Evolutionary conservation across 106 monocot genomes (phyloP).

Genomic region (Alisma plantagoaquatica): DNA sequence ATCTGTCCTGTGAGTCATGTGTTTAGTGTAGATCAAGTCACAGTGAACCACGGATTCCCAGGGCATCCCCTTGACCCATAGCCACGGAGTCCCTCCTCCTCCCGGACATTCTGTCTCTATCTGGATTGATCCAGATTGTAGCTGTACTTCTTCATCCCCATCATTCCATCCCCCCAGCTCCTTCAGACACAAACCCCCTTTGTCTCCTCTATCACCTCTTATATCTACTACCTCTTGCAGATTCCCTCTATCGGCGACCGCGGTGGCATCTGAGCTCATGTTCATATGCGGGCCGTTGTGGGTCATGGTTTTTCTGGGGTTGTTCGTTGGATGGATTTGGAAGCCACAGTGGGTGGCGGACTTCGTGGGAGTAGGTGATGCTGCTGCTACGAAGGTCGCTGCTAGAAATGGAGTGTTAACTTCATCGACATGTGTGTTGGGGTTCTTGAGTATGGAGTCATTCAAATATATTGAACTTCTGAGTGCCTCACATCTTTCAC

Average conservation of each 20-base stretch:
- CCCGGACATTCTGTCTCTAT: no score
- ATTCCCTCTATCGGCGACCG: conserved; percentile 17
- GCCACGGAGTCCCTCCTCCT: no score
- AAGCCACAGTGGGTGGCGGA: conserved; percentile 52
- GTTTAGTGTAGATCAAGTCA: no score
- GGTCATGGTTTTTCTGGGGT: conserved; percentile 44
- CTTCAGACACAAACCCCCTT: no score
- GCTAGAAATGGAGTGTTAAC: background rate
- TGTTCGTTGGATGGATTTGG: conserved; percentile 75
- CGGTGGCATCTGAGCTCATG: conserved; percentile 36
- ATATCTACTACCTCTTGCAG: background rate
- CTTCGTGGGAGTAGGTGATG: conserved; percentile 18
- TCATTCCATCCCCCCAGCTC: background rate
- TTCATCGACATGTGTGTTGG: background rate
- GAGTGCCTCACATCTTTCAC: conserved; percentile 8
- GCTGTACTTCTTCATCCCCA: background rate
- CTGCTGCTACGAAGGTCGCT: background rate
- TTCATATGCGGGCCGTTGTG: conserved; percentile 55
- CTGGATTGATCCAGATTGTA: background rate
- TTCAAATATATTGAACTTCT: conserved; percentile 12
- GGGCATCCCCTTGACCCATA: no score
- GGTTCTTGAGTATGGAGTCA: conserved; percentile 10
- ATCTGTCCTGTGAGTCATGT: no score
- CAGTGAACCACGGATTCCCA: no score
- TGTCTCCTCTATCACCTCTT: background rate